Evolutionary conservation across 306 rosid species (phyloP), one percentile per base, ranked within the genome.

Genomic region (Vigna trinervia): DNA sequence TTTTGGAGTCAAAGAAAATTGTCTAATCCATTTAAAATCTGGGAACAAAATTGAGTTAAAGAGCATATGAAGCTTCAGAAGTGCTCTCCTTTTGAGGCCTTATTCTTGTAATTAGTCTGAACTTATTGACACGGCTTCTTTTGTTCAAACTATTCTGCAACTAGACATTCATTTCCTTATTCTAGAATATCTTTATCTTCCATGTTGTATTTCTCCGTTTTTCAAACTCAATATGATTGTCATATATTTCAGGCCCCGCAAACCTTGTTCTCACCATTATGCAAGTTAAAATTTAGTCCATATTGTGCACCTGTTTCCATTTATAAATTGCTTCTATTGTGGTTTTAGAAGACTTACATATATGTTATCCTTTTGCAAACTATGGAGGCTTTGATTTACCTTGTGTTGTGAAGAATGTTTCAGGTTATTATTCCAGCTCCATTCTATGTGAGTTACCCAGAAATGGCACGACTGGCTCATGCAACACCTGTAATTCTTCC

Each of bases 401-500:
- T 6, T 78, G 36, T 64, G 39, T 20, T 32, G 3, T 83, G 62
- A 75, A 81, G 66, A 75, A 54, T 76, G 70, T 57, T 74, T 39
- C 89, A 94, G 98, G 98, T 94, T 75, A 69, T 94, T 77, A 80
- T 94, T 87, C 97, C 98, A 10, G 93, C 88, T 62, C 97, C 98
- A 81, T 94, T 74, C 82, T 94, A 79, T 80, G 97, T 91, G 83
- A 90, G 98, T 85, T 91, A 94, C 77, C 98, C 98, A 22, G 96
- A 94, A 81, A 90, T 94, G 86, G 96, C 97, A 53, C 86, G 96
- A 85, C 26, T 91, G 85, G 97, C 98, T 47, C 96, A 94, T 78
- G 97, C 96, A 71, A 88, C 84, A 12, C 97, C 98, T 20, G 96
- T 88, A 80, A 86, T 90, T 90, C 88, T 93, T 74, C 88, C 90